Evolutionary conservation across 1,284 basidiomycete genomes (phyloP), one percentile per base, ranked within the genome.

Genomic region (Pyrrhoderma lamaoense): DNA sequence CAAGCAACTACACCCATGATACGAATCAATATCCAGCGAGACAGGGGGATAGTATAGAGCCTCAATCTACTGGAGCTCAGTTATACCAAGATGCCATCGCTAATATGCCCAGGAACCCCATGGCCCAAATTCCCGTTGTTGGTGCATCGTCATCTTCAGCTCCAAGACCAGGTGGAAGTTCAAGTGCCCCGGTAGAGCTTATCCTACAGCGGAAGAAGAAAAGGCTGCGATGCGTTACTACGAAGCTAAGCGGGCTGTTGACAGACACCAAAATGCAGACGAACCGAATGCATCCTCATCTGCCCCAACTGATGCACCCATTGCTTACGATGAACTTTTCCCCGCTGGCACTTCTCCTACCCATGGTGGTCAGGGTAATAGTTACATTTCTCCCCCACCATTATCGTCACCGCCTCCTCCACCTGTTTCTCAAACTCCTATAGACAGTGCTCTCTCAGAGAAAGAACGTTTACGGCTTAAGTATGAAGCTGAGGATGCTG

Each of bases 181-280:
- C 27, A 31, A 31, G 7, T 11, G 7, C 11, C 5, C 48, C 8
- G 51, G 50, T 46, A 27, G 48, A 45, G 13, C 53, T 51, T 60
- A 60, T 52, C 66, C 64, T 1, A 67, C 73, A 19, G 70, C 73
- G 0, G 70, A 70, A 70, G 71, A 76, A 55, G 77, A 79, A 65
- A 89, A 89, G 61, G 82, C 77, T 3, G 80, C 80, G 31, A 62
- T 88, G 52, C 72, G 80, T 47, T 89, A 86, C 60, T 72, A 83
- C 37, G 75, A 85, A 46, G 87, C 86, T 0, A 84, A 78, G 61
- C 70, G 69, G 43, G 85, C 86, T 2, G 87, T 88, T 4, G 76
- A 77, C 45, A 73, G 77, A 16, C 73, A 65, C 38, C 74, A 78
- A 52, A 62, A 62, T 43, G 68, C 65, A 47, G 62, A 62, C 11